Evolutionary conservation across 2,329 filamentous ascomycete species (phyloP).

Genomic region (Alternaria metachromatica): DNA sequence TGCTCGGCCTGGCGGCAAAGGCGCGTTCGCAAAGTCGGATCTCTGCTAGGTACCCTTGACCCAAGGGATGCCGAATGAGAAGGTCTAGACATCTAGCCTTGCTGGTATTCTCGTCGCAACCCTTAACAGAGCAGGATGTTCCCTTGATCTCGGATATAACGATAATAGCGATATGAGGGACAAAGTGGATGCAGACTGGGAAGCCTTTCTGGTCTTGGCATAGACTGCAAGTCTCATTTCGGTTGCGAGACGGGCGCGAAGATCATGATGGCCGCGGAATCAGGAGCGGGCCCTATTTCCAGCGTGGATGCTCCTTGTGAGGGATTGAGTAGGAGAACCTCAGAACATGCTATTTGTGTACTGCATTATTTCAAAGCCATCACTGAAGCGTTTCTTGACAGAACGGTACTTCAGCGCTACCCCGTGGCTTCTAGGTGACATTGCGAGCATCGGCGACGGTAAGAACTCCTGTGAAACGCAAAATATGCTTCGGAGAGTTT

Average conservation of each 20-base stretch:
- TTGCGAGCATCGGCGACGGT: constrained; percentile 5
- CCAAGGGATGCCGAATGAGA: not conserved
- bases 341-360: constrained; percentile 1
- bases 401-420: not conserved
- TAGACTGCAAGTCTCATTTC: constrained; percentile 25
- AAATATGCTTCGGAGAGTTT: constrained; percentile 24
- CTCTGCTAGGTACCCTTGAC: constrained; percentile 1
- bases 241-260: constrained; percentile 28
- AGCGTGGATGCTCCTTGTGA: not conserved
- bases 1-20: constrained; percentile 25
- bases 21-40: constrained; percentile 9
- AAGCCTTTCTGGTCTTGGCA: constrained; percentile 15
- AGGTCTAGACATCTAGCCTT: constrained; percentile 1
- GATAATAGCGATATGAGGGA: constrained; percentile 5
- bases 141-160: not conserved
- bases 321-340: constrained; percentile 1
- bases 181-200: constrained; percentile 6
- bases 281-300: constrained; percentile 2
- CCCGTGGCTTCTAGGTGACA: not conserved
- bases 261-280: constrained; percentile 24
- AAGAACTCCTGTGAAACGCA: constrained; percentile 16
- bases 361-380: not conserved
- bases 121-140: not conserved
- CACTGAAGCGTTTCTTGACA: not conserved
- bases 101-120: not conserved